Percentiles rank a stretch among this genome's conserved stretches.
These are phyloP conservation scores for Dioscorea zingiberensis DNA, from an alignment of 106 monocot genomes.

Conservation along the genomic window DNA sequence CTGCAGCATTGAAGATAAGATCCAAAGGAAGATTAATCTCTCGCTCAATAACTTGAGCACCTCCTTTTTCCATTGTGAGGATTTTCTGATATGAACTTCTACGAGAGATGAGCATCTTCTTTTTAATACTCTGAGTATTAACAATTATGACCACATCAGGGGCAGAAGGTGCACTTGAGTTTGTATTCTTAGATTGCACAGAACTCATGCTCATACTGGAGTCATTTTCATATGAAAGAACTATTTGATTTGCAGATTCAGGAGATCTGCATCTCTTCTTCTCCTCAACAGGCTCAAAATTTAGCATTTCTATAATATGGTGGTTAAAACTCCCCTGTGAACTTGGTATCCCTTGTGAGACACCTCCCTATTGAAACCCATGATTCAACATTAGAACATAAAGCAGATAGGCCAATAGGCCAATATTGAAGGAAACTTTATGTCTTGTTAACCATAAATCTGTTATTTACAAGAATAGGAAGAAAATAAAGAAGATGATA, in stretches of 20 bases:
- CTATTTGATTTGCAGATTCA: slow-evolving; percentile 33
- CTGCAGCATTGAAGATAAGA: slow-evolving; percentile 69
- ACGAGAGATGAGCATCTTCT: slow-evolving; percentile 79
- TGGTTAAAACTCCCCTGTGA: slow-evolving; percentile 22
- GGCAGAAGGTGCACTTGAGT: slow-evolving; percentile 13
- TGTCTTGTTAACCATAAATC: too few relatives aligned
- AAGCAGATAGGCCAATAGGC: too few relatives aligned
- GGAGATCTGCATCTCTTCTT: slow-evolving; percentile 23
- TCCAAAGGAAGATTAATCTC: slow-evolving; percentile 79
- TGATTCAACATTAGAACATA: background rate
- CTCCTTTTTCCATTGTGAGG: slow-evolving; percentile 68
- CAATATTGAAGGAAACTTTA: too few relatives aligned
- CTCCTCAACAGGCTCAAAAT: slow-evolving; percentile 44
- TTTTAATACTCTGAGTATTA: slow-evolving; percentile 67
- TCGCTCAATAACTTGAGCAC: slow-evolving; percentile 82
- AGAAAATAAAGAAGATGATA: too few relatives aligned
- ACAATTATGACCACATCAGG: slow-evolving; percentile 59
- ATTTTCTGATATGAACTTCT: slow-evolving; percentile 93
- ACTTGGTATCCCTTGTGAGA: slow-evolving; percentile 10
- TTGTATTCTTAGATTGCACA: slow-evolving; percentile 14
- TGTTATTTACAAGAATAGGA: too few relatives aligned
- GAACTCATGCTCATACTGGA: slow-evolving; percentile 16
- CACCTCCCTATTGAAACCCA: slow-evolving; percentile 25
- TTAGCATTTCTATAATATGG: slow-evolving; percentile 29
- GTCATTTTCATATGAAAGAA: slow-evolving; percentile 22